Evolutionary conservation across 192 early-diverging fungal genomes (phyloP).

Genomic region (Glomus cerebriforme): DNA sequence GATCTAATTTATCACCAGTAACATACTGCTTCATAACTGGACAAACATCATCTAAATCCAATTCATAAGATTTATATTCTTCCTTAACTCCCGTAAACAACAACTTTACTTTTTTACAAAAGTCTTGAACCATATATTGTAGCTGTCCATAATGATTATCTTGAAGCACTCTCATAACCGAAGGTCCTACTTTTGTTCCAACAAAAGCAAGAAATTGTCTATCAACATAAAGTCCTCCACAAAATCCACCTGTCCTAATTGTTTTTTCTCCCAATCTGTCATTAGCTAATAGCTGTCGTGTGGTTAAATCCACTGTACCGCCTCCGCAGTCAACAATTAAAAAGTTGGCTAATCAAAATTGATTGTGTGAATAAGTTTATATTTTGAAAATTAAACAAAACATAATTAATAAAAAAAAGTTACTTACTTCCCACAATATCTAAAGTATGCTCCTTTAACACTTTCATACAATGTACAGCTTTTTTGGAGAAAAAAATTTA

Average conservation of each 20-base stretch:
- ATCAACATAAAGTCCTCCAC: conserved; percentile 21
- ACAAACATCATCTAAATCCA: background rate
- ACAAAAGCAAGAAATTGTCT: conserved; percentile 8
- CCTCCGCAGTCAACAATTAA: conserved; percentile 34
- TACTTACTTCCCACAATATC: background rate
- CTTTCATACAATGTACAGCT: background rate
- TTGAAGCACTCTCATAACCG: background rate
- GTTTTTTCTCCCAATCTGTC: conserved; percentile 13
- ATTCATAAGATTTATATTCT: background rate
- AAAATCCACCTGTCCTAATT: conserved; percentile 8
- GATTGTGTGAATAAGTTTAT: background rate
- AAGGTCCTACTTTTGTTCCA: background rate
- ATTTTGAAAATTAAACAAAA: background rate
- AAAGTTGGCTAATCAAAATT: conserved; percentile 7
- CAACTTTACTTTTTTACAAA: conserved; percentile 9
- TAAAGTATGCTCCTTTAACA: background rate
- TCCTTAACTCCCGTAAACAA: background rate
- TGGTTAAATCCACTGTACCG: conserved; percentile 39
- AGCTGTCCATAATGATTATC: conserved; percentile 18
- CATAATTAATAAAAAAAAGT: background rate
- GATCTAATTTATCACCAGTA: too few relatives aligned
- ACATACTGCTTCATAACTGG: conserved; percentile 9
- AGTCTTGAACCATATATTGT: conserved; percentile 23
- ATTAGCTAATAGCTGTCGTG: background rate
- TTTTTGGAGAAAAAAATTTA: background rate